Evolutionary conservation across 73 alveolate species (phyloP).

Genomic region (Urostyla sp.): DNA sequence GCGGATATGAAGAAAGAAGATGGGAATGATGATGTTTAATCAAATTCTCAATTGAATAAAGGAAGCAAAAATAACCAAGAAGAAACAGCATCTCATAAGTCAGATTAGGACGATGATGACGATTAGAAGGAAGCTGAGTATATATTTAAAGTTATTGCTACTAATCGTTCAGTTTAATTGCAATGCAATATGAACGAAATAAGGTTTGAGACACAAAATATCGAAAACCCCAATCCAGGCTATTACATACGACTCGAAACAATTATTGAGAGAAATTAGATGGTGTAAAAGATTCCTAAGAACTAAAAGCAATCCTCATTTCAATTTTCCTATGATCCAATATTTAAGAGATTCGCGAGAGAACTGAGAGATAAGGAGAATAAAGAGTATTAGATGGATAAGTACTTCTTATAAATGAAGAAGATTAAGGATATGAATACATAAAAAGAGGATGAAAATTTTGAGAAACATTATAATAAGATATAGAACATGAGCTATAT

Average conservation of each 20-base stretch:
- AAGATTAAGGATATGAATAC: conserved; percentile 32
- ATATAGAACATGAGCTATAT: conserved; percentile 40
- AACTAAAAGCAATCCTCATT: not conserved
- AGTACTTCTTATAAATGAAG: conserved; percentile 16
- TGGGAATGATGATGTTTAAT: not conserved
- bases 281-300: conserved; percentile 12
- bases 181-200: conserved; percentile 45
- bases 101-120: no score
- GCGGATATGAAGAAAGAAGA: conserved; percentile 19
- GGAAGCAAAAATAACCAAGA: no score
- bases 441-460: no score
- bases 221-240: conserved; percentile 51
- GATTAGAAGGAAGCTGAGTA: not conserved
- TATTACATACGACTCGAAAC: conserved; percentile 38
- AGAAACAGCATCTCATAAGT: no score
- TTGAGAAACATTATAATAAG: no score
- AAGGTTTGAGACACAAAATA: conserved; percentile 26
- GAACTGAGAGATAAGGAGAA: conserved; percentile 66
- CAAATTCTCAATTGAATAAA: not conserved
- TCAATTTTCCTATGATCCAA: conserved; percentile 51
- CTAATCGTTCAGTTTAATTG: not conserved
- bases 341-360: conserved; percentile 29
- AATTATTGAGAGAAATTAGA: not conserved
- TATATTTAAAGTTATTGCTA: conserved; percentile 7
- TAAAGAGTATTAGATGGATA: conserved; percentile 21